Conservation (phyloP, 306 rosid genomes). For the Cicer chorassanicum region DNA sequence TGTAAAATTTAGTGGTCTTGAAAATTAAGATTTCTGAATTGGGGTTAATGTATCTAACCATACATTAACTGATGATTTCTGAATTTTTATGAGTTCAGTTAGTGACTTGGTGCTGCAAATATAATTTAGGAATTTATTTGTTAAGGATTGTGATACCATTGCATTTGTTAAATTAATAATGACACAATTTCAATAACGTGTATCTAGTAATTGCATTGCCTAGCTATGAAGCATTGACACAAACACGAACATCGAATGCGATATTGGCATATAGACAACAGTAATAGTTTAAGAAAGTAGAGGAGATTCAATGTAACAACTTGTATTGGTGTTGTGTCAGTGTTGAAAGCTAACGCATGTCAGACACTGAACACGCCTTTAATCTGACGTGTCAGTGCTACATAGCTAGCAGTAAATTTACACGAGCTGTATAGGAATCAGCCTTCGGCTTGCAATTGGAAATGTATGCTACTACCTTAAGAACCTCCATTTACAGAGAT, state of each 20-base stretch:
- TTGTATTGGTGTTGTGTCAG: no score
- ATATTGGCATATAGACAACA: no score
- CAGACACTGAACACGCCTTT: no score
- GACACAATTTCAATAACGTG: not conserved
- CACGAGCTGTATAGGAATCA: not conserved
- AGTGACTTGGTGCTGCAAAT: not conserved
- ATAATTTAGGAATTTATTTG: not conserved
- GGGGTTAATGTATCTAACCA: not conserved
- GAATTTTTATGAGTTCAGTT: not conserved
- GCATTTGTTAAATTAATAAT: not conserved
- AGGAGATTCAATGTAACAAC: no score
- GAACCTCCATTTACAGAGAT: not conserved
- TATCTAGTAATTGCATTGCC: slow-evolving; percentile 6
- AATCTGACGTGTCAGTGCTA: no score
- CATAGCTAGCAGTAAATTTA: not conserved
- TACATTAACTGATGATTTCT: slow-evolving; percentile 8
- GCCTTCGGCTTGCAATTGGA: slow-evolving; percentile 15
- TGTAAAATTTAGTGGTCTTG: not conserved
- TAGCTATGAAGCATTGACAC: no score
- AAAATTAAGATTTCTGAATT: not conserved
- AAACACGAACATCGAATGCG: no score
- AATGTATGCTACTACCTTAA: not conserved
- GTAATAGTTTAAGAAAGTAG: no score
- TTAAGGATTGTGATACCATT: not conserved
- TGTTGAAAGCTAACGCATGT: no score